Evolutionary conservation across 2,329 filamentous ascomycete genomes (phyloP), one percentile per base, ranked within the genome.

Genomic region (Apiospora aurea): DNA sequence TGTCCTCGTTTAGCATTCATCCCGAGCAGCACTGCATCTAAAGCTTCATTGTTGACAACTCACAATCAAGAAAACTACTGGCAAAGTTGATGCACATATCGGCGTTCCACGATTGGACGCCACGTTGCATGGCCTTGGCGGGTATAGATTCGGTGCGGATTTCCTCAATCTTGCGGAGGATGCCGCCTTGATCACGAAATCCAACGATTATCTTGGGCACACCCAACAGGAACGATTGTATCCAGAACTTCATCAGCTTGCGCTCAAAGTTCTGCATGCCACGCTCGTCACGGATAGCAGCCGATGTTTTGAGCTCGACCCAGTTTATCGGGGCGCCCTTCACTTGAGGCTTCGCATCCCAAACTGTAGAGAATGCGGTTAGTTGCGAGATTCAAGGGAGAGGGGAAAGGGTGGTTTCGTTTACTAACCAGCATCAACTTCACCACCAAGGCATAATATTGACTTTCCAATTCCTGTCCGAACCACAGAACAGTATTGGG

Each of bases 241-340:
- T 94, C 96, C 96, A 99, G 83, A 96, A 97, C 79, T 97, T 97
- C 82, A 97, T 89, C 71, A 98, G 87, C 81, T 98, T 98, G 68
- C 93, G 90, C 82, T 98, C 94, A 80, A 96, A 97, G 74, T 91
- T 92, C 26, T 92, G 82, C 78, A 90, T 87, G 77, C 96, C 93
- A 67, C 90, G 87, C 1, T 91, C 87, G 73, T 88, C 88, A 69
- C 86, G 86, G 69, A 96, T 91, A 75, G 93, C 91, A 53, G 89
- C 91, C n/a, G 91, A 90, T 0, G 96, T 99, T 81, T 99, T 99
- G 72, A 99, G 88, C 82, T 99, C 96, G 44, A 98, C 92, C 93
- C 95, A 99, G 77, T 96, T 94, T 75, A 94, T 92, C 0, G 93
- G 90, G n/a, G 87, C 86, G 68, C 89, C 89, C 70, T 87, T 87